These are phyloP conservation scores for Leptodontidium sp. DNA, from an alignment of 2,329 filamentous ascomycete species.

Conservation along the genomic window DNA sequence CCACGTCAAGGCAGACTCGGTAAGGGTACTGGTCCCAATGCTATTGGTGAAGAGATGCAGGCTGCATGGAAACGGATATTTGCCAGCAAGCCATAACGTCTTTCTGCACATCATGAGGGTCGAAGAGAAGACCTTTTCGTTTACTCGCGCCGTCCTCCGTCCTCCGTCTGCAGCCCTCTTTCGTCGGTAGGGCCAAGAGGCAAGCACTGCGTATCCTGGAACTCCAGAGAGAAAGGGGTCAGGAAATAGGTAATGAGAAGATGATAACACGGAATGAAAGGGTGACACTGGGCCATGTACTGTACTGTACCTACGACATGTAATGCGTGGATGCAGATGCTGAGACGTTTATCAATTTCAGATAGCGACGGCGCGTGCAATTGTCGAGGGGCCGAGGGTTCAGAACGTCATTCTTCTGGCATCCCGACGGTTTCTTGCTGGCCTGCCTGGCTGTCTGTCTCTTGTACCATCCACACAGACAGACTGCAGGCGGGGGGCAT, in stretches of 20 bases:
- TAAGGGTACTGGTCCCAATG: slow-evolving; percentile 27
- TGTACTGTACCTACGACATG: slow-evolving; percentile 3
- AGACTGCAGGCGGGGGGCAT: slow-evolving; percentile 3
- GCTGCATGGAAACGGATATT: slow-evolving; percentile 1
- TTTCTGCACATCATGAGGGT: slow-evolving; percentile 16
- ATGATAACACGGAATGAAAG: not conserved
- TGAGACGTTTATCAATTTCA: slow-evolving; percentile 13
- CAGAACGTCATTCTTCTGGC: slow-evolving; percentile 1
- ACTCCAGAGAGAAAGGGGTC: not conserved
- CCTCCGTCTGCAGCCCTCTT: slow-evolving; percentile 6
- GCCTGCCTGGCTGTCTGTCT: not conserved
- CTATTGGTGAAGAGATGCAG: slow-evolving; percentile 30
- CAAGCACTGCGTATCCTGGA: slow-evolving; percentile 6
- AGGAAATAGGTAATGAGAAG: not conserved
- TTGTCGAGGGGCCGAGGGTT: not conserved
- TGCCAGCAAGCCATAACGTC: slow-evolving; percentile 18
- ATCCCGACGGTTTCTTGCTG: slow-evolving; percentile 9
- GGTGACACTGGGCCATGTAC: slow-evolving; percentile 1
- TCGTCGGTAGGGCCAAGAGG: not conserved
- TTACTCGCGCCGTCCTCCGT: slow-evolving; percentile 7
- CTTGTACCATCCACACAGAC: not conserved
- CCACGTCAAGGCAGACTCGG: slow-evolving; percentile 15
- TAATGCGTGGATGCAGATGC: slow-evolving; percentile 13
- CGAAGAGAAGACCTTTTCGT: not conserved
- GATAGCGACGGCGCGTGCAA: not conserved